Evolutionary conservation across 1,284 basidiomycete genomes (phyloP), one percentile per base, ranked within the genome.

Genomic region (Puccinia sorghi): DNA sequence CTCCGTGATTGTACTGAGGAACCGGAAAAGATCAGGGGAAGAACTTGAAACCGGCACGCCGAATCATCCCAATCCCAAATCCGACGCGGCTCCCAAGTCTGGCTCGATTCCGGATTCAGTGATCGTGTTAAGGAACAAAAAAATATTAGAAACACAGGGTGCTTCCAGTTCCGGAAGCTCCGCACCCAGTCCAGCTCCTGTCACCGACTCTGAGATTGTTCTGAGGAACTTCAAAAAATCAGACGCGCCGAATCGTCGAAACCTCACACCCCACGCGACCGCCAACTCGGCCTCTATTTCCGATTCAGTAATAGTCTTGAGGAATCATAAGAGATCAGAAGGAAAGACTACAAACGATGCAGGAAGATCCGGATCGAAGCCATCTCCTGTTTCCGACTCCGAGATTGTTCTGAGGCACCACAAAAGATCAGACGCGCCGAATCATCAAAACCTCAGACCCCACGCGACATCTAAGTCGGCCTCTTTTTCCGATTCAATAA

Each of bases 281-380:
- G 0, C 59, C 2, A 61, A 61, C 37, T 32, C 59, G 37, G 15
- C 32, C 59, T 41, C 59, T 20, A 11, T 61, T 25, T 32, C 22
- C 12, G 37, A 61, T 39, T 61, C 59, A 9, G 59, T 61, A 6
- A 61, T 61, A n/a, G 59, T 61, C 17, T 17, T 61, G 59, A 61
- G 17, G 17, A 39, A 61, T 12, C 32, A 61, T 12, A 61, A 61
- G 37, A 61, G 59, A 61, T 61, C 59, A 6, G 59, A n/a, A 20
- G 15, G 0, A 5, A 37, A 39, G 39, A 8, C 13, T 20, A 6
- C 59, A 39, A 9, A 22, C 3, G 59, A 2, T 20, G 5, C 59
- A 9, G 37, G 37, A 39, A n/a, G 59, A 37, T 9, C 37, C 37
- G 15, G 0, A 41, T 61, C 32, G 37, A 61, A 41, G 37, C 20